These are phyloP conservation scores for Citropsis articulata DNA, from an alignment of 345 rosid genomes.

Conservation along the genomic window DNA sequence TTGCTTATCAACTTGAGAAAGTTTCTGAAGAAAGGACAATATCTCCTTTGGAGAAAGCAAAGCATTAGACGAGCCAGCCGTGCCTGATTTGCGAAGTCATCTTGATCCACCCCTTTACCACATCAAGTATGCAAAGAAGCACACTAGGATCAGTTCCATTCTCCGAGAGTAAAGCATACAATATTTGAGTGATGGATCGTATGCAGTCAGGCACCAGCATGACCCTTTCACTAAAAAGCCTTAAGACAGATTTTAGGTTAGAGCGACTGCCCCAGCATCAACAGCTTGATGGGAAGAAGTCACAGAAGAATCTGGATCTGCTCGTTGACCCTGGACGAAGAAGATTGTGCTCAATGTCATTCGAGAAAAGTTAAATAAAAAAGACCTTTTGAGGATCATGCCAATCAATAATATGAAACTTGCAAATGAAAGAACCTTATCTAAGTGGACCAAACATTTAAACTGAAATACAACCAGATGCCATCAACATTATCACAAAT, in stretches of 20 bases:
- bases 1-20: constrained; percentile 89
- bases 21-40: constrained; percentile 76
- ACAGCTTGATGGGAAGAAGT: constrained; percentile 86
- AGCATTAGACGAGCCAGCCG: constrained; percentile 44
- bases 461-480: not conserved
- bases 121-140: constrained; percentile 89
- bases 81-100: constrained; percentile 66
- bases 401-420: not conserved
- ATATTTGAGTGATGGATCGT: constrained; percentile 63
- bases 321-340: constrained; percentile 69
- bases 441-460: not conserved
- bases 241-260: constrained; percentile 76
- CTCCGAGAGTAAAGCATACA: constrained; percentile 83
- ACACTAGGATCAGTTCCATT: constrained; percentile 90
- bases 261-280: constrained; percentile 78
- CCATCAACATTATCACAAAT: not conserved
- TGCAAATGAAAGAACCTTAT: not conserved
- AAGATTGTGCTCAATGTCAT: constrained; percentile 18
- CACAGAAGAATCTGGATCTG: constrained; percentile 83
- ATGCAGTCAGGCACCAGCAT: constrained; percentile 90
- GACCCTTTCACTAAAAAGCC: constrained; percentile 80
- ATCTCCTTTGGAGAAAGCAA: constrained; percentile 77
- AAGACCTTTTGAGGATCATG: not conserved
- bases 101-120: constrained; percentile 87
- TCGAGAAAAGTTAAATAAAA: constrained; percentile 1